These are phyloP conservation scores for Panicum miliaceum DNA, from an alignment of 176 grass and related monocot species.

Conservation along the genomic window DNA sequence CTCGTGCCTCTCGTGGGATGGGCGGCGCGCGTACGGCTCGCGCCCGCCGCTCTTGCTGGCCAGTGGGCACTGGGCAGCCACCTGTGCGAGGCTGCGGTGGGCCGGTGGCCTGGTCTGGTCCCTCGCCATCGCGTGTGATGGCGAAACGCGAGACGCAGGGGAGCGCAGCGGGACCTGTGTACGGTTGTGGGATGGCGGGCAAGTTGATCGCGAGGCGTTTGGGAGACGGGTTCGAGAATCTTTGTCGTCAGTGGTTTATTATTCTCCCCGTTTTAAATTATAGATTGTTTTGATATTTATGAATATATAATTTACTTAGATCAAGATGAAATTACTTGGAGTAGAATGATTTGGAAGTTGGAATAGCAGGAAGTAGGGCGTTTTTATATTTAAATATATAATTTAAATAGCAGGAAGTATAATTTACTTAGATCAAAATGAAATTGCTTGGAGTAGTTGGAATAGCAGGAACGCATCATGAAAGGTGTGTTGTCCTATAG, in stretches of 20 bases:
- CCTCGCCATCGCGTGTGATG: not conserved
- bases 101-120: too few relatives aligned
- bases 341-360: not conserved
- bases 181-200: not conserved
- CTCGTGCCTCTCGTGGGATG: not conserved
- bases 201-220: not conserved
- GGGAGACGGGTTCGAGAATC: not conserved
- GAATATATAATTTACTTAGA: too few relatives aligned
- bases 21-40: not conserved
- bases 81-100: not conserved
- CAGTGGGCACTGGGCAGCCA: not conserved
- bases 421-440: too few relatives aligned
- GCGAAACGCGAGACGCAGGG: not conserved
- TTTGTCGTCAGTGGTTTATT: not conserved
- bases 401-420: too few relatives aligned
- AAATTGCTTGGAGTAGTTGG: not conserved
- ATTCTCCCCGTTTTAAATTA: too few relatives aligned
- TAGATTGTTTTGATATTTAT: too few relatives aligned
- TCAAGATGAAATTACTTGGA: not conserved
- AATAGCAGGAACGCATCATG: not conserved
- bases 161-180: not conserved
- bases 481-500: not conserved
- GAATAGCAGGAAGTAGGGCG: too few relatives aligned
- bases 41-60: not conserved
- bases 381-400: too few relatives aligned